Percentiles rank a stretch among this genome's conserved stretches.
phyloP scores from a whole-genome alignment of 176 grass and related monocot genomes.

The Bonia amplexicaulis region DNA sequence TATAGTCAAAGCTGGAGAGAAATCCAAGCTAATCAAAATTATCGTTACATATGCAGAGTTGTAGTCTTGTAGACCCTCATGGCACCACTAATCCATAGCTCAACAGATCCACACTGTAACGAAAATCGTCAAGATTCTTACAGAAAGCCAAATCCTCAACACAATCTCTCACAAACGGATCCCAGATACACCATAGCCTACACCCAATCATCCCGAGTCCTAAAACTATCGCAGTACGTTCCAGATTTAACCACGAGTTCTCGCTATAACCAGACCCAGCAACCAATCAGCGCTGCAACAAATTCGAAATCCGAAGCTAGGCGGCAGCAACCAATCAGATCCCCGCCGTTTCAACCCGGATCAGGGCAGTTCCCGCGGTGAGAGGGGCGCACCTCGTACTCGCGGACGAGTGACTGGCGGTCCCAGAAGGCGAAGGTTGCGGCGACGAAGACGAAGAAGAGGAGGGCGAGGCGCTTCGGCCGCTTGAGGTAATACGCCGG shows the following conservation, averaged over 20 bases:
- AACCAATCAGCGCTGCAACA: not conserved
- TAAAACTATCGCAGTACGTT: not conserved
- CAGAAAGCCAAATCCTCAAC: not conserved
- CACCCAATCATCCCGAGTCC: not conserved
- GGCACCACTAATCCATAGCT: not conserved
- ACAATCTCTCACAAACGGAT: conserved; percentile 2
- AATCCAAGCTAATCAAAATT: not conserved
- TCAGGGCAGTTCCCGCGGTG: conserved; percentile 5
- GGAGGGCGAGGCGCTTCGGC: conserved; percentile 81
- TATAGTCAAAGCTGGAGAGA: not conserved
- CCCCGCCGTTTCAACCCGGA: conserved; percentile 11
- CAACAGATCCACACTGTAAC: conserved; percentile 2
- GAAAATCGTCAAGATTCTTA: conserved; percentile 4
- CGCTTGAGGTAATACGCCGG: conserved; percentile 94
- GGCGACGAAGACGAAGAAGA: conserved; percentile 87
- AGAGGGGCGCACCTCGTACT: conserved; percentile 65
- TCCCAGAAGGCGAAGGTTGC: conserved; percentile 92
- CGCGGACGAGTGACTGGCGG: conserved; percentile 73
- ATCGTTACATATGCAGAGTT: not conserved
- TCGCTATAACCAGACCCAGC: conserved; percentile 24
- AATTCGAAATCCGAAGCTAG: conserved; percentile 12
- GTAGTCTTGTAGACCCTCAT: not conserved
- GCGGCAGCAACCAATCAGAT: conserved; percentile 32
- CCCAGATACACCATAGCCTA: not conserved
- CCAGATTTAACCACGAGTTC: not conserved